A percentile compares a stretch with the other conserved stretches of the same genome.
Conservation (phyloP, 1,139 yeast species). For the Taphrina pruni region DNA sequence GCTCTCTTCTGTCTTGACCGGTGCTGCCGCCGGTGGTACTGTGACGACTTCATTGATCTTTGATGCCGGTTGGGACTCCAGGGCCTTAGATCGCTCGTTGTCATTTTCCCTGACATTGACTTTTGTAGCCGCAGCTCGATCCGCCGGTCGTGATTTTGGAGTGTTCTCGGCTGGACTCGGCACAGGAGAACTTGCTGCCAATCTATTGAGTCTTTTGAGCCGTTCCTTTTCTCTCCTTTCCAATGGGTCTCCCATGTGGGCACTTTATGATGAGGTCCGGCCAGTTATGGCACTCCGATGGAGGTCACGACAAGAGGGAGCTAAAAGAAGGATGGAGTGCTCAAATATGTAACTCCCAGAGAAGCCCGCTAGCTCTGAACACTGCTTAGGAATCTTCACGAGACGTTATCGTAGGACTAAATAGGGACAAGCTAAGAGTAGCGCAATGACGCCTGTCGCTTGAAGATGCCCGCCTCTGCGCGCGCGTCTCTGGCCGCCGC, state of each 20-base stretch:
- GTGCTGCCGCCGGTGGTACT: neutral
- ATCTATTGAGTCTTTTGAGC: conserved; percentile 13
- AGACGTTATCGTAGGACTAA: too few relatives aligned
- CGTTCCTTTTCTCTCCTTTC: conserved; percentile 21
- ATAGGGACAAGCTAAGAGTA: neutral
- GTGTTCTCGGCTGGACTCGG: neutral
- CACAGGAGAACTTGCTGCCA: conserved; percentile 2
- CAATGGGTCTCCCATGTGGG: neutral
- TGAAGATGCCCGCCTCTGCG: neutral
- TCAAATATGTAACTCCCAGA: too few relatives aligned
- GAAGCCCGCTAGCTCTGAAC: too few relatives aligned
- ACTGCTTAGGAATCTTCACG: too few relatives aligned
- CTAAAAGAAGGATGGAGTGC: too few relatives aligned
- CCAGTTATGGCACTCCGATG: too few relatives aligned
- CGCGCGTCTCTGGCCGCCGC: neutral
- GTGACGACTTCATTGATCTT: neutral
- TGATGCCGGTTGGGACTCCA: neutral
- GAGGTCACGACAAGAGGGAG: too few relatives aligned
- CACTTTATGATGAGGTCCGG: too few relatives aligned
- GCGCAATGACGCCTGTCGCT: neutral
- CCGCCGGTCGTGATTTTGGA: neutral
- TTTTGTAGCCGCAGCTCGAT: neutral
- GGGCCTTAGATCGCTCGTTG: neutral
- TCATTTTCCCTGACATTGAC: neutral
- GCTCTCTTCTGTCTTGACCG: conserved; percentile 8